Evolutionary conservation across 805 yeast species (phyloP), one percentile per base, ranked within the genome.

Genomic region (Ogataea glucozyma): DNA sequence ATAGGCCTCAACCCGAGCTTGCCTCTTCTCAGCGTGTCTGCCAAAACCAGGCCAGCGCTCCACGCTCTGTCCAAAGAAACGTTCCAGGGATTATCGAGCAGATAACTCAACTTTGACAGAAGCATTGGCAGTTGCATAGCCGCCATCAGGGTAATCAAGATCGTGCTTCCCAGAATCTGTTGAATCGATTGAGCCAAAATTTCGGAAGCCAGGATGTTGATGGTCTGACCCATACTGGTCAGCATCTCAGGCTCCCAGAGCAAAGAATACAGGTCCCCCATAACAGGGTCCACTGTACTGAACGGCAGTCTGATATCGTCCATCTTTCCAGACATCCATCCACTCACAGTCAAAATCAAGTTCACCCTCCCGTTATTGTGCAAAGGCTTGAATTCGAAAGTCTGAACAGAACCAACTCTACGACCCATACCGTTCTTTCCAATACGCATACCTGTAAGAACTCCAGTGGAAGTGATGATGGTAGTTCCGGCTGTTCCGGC

Each of bases 181-280:
- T 93, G 99, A 33, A 93, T 83, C 4, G 97, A 88, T 52, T 91
- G 93, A 0, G 95, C 80, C 41, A 95, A 72, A 0, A 95, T 91
- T 65, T 93, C 99, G 30, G 91, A 85, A 0, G 99, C 99, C 44
- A 93, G 73, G 55, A 93, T 90, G 49, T 81, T 79, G 50, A 93
- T 91, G 0, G 99, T 93, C 64, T 93, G 97, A 60, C 99, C 99
- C 78, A 87, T 88, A 42, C 96, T 85, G 48, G 81, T 83, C 56
- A 93, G 79, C 93, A 93, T 88, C 52, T 93, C 99, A 0, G 99
- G 99, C 64, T 93, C 99, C 99, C 99, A 93, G 36, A 87, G 69
- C 6, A 93, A 71, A 0, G 98, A 88, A 55, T 85, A 87, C 52
- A 93, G 67, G 61, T 93, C 99, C 13, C 99, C 99, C 91, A 91